Base-by-base conservation (phyloP, 345 rosid species). In the Adansonia digitata region DNA sequence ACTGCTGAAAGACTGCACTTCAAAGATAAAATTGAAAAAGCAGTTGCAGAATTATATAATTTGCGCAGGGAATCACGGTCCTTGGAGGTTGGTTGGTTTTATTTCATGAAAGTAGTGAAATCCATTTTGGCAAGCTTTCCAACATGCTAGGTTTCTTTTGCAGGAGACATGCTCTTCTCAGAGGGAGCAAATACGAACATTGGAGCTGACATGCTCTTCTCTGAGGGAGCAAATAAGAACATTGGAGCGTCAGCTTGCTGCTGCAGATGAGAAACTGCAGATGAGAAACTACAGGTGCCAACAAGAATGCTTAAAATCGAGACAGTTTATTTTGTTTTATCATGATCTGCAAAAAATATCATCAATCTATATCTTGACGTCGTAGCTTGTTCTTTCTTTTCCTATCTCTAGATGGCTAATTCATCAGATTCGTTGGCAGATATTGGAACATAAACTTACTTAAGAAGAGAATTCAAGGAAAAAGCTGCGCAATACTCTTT, bases 141-240 rank as follows among this genome's bases (percentile, higher is more conserved):
- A 27, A 71, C 69, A 49, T 68, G 40, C 26, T 34, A 26, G 66
- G 46, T 57, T 65, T 80, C 37, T 40, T 43, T 65, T 80, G 73
- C 77, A 94, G 98, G 96, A 91, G 68, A 91, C 90, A 35, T 92
- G 98, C 77, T 85, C 89, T 40, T 85, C 89, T 62, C 98, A 92
- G 78, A 86, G 84, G 69, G 92, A 89, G 80, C 95, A 86, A 22
- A 86, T 94, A 80, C 56, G 75, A 22, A 68, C 83, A 34, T 55
- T 91, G 74, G 91, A 92, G 81, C 86, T n/a, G 68, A 91, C 90
- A 35, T 92, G 98, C 77, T 85, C 89, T 40, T 85, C 89, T 62
- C 98, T 91, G 78, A 86, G 84, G 69, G 92, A 89, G 80, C 95
- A 86, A 22, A 86, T 94, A 80, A 60, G 75, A 22, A 68, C 83